Evolutionary conservation across 2,329 filamentous ascomycete genomes (phyloP).

Genomic region (Neopestalotiopsis rosae): DNA sequence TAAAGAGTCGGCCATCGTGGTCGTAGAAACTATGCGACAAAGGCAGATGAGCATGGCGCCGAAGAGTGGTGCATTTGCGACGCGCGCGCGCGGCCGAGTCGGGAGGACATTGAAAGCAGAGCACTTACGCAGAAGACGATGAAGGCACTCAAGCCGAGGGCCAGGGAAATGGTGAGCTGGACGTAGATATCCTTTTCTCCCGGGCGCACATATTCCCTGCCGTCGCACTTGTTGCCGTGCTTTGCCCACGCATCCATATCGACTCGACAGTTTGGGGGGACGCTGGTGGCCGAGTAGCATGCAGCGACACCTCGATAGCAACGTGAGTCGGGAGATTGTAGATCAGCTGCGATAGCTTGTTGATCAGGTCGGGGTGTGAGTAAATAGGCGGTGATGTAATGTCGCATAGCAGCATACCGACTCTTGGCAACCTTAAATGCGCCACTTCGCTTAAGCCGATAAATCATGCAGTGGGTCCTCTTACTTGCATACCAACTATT

Average conservation of each 20-base stretch:
- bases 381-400: slow-evolving; percentile 13
- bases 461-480: background rate
- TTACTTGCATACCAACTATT: background rate
- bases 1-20: slow-evolving; percentile 93
- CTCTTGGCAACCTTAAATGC: slow-evolving; percentile 7
- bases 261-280: background rate
- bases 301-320: background rate
- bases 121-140: slow-evolving; percentile 74
- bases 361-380: background rate
- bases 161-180: slow-evolving; percentile 75
- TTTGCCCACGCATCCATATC: slow-evolving; percentile 16
- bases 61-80: slow-evolving; percentile 1
- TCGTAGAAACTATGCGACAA: slow-evolving; percentile 68
- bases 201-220: slow-evolving; percentile 33
- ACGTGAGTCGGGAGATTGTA: background rate
- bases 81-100: background rate
- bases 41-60: slow-evolving; percentile 14
- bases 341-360: slow-evolving; percentile 2
- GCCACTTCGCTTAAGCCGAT: background rate
- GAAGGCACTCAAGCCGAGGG: slow-evolving; percentile 74
- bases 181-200: slow-evolving; percentile 56
- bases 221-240: slow-evolving; percentile 4
- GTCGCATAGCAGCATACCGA: slow-evolving; percentile 8
- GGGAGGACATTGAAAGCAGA: background rate
- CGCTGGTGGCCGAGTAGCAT: background rate